A percentile compares a stretch with the other conserved stretches of the same genome.
phyloP scores from a whole-genome alignment of 1,139 yeast species.

The Ogataea hybrid region DNA sequence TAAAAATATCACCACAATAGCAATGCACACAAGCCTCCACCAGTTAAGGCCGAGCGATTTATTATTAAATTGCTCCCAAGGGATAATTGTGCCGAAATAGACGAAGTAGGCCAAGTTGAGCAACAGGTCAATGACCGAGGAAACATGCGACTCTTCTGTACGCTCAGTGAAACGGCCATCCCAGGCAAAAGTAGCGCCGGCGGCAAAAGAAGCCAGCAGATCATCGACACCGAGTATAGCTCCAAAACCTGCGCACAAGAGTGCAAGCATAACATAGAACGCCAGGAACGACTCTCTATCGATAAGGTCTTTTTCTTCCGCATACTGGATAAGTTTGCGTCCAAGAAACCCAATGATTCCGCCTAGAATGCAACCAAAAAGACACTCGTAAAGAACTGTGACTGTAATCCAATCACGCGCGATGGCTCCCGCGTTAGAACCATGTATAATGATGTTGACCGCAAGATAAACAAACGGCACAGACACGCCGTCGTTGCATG shows the following conservation, averaged over 20 bases:
- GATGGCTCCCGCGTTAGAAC: slow-evolving; percentile 64
- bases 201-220: slow-evolving; percentile 87
- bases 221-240: slow-evolving; percentile 92
- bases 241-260: slow-evolving; percentile 91
- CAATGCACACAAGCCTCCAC: slow-evolving; percentile 83
- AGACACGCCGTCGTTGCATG: slow-evolving; percentile 98
- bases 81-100: slow-evolving; percentile 91
- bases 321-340: slow-evolving; percentile 71
- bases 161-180: slow-evolving; percentile 88
- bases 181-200: slow-evolving; percentile 97
- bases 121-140: slow-evolving; percentile 85
- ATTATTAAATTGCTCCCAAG: slow-evolving; percentile 84
- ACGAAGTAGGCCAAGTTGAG: slow-evolving; percentile 87
- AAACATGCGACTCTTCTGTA: slow-evolving; percentile 90
- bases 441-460: slow-evolving; percentile 61
- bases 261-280: slow-evolving; percentile 80
- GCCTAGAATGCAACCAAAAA: slow-evolving; percentile 82
- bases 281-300: slow-evolving; percentile 95
- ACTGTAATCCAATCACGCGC: slow-evolving; percentile 82
- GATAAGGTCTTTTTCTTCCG: slow-evolving; percentile 71
- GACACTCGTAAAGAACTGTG: slow-evolving; percentile 83
- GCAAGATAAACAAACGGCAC: slow-evolving; percentile 89
- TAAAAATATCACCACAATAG: slow-evolving; percentile 78
- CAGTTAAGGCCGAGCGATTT: slow-evolving; percentile 63
- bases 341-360: slow-evolving; percentile 72